These are phyloP conservation scores for Talaromyces piceae DNA, from an alignment of 2,329 filamentous ascomycete species.

Conservation along the genomic window DNA sequence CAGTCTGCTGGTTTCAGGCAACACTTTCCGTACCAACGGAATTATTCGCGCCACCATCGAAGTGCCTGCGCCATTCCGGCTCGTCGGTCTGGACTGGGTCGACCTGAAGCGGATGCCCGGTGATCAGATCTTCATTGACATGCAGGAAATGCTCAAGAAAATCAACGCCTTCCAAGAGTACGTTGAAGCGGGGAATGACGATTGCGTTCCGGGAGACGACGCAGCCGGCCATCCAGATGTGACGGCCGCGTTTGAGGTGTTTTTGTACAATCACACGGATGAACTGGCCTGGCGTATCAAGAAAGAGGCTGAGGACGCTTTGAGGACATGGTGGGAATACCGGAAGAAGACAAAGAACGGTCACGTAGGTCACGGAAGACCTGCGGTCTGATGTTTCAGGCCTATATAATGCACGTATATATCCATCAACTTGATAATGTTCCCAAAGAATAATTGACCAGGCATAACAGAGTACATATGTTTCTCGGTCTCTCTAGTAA, in stretches of 20 bases:
- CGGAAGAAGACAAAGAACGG: not conserved
- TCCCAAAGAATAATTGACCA: no score
- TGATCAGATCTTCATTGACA: conserved; percentile 16
- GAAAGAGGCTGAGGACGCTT: not conserved
- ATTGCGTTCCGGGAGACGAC: not conserved
- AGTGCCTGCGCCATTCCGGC: conserved; percentile 12
- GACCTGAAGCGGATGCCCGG: conserved; percentile 16
- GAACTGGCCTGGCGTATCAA: conserved; percentile 4
- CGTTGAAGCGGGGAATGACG: conserved; percentile 7
- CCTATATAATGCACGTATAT: not conserved
- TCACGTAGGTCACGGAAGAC: not conserved
- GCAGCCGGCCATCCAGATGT: not conserved
- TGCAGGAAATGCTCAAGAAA: conserved; percentile 15
- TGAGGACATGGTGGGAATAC: conserved; percentile 6
- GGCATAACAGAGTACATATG: no score
- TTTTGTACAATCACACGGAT: not conserved
- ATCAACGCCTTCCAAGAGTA: conserved; percentile 14
- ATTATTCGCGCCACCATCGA: conserved; percentile 18
- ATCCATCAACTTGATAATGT: no score
- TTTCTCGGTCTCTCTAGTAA: no score
- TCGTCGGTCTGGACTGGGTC: conserved; percentile 19
- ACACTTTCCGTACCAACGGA: conserved; percentile 12
- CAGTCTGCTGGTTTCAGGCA: conserved; percentile 8
- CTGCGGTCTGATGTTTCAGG: not conserved
- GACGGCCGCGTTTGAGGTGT: not conserved